Percentiles rank a stretch among this genome's conserved stretches.
Evolutionary conservation across 2,329 filamentous ascomycete species (phyloP).

Genomic region (Fusarium armeniacum): DNA sequence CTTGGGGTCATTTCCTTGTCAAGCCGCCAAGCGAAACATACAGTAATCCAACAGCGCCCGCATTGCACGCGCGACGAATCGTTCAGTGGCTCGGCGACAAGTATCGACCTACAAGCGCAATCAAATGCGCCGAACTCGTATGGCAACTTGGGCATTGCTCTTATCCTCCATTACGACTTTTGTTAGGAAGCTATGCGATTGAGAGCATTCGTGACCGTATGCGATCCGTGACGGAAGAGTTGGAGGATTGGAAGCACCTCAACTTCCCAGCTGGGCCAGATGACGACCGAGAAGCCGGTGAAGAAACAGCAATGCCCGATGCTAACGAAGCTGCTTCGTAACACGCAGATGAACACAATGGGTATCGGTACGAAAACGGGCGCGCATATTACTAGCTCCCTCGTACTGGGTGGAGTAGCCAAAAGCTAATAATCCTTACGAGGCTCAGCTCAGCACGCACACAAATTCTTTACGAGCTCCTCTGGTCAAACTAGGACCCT

Average conservation of each 20-base stretch:
- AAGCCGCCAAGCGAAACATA: constrained; percentile 89
- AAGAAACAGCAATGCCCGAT: constrained; percentile 32
- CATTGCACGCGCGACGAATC: constrained; percentile 89
- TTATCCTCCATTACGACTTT: constrained; percentile 87
- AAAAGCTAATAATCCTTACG: constrained; percentile 25
- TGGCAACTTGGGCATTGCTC: constrained; percentile 96
- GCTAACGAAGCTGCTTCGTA: constrained; percentile 30
- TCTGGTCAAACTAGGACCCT: constrained; percentile 2
- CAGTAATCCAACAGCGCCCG: constrained; percentile 80
- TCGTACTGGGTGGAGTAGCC: constrained; percentile 13
- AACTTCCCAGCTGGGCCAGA: constrained; percentile 69
- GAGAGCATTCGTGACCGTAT: constrained; percentile 94
- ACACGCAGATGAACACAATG: constrained; percentile 9
- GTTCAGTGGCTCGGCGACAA: constrained; percentile 94
- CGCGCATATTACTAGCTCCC: background rate
- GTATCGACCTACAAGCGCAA: constrained; percentile 86
- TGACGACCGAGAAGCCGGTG: constrained; percentile 45
- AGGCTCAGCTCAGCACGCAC: constrained; percentile 16
- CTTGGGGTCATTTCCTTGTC: constrained; percentile 93
- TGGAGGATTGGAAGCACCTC: constrained; percentile 92
- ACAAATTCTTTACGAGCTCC: constrained; percentile 31
- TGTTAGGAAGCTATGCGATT: constrained; percentile 94
- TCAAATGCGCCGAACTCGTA: constrained; percentile 92
- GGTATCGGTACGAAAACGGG: constrained; percentile 1
- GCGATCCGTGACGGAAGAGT: constrained; percentile 92